Evolutionary conservation across 306 rosid species (phyloP), one percentile per base, ranked within the genome.

Genomic region (Vigna radiata): DNA sequence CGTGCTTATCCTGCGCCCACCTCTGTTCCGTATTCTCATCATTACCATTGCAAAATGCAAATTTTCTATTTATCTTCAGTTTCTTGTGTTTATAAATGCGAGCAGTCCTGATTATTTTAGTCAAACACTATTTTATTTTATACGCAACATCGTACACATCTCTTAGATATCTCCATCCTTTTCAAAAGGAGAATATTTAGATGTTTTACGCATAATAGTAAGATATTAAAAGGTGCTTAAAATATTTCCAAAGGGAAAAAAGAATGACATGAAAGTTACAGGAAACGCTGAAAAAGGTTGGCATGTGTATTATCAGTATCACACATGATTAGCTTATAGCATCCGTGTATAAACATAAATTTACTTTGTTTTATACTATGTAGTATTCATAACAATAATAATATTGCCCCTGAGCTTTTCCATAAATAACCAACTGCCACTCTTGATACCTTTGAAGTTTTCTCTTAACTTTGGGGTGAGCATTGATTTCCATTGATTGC

Each of bases 1-100:
- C 98, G 96, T 93, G 98, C 98, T 90, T 84, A 78, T 85, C 93
- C 87, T 83, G 92, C 85, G 86, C 93, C 91, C 87, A 91, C 97
- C 75, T 73, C 85, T 73, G 82, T 72, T 86, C 84, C 77, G 56
- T 60, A 62, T 75, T 68, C 94, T 87, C 91, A 88, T 90, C 91
- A 89, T 90, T 89, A 87, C 86, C 86, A 73, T 76, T 23, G 19
- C 84, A 79, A 62, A 33, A 66, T 72, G 77, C 47, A 60, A 60
- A 70, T 8, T 82, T 72, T 69, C 13, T 62, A 39, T 49, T 68
- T 60, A 36, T 63, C 27, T 37, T 36, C 37, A 1, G 64, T 44
- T 31, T 13, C 59, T 78, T 55, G 8, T 39, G 50, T 49, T 81
- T 80, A 46, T 44, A 69, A 72, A 76, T 31, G 70, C 49, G 10